Evolutionary conservation across 163 green algal genomes (phyloP).

Genomic region (Chlamydomonas reinhardtii): DNA sequence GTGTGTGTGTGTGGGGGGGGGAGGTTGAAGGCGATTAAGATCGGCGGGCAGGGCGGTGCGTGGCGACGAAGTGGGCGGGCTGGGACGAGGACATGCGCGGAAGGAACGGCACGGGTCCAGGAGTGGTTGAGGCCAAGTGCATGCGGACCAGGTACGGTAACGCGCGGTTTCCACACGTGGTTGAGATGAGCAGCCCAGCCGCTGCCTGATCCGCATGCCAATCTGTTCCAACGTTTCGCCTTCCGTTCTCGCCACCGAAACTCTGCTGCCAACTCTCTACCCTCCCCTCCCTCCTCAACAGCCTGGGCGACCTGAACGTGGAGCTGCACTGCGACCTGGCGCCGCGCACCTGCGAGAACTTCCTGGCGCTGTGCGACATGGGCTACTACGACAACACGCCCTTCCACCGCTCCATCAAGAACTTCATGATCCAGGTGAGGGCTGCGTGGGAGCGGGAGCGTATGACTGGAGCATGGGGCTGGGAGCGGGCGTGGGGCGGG

Average conservation of each 20-base stretch:
- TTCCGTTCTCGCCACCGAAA: no score
- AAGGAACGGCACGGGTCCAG: no score
- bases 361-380: conserved; percentile 89
- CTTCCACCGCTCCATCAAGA: conserved; percentile 96
- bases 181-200: no score
- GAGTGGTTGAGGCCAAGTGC: no score
- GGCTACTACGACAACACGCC: conserved; percentile 92
- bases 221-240: no score
- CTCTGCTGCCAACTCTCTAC: no score
- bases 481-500: background rate
- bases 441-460: background rate
- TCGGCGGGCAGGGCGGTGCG: background rate
- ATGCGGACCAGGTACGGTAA: no score
- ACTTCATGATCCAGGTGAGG: conserved; percentile 94
- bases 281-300: no score
- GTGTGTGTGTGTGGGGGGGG: conserved; percentile 11
- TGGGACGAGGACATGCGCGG: no score
- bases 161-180: no score
- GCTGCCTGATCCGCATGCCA: no score
- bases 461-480: background rate
- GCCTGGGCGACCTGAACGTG: conserved; percentile 92
- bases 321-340: conserved; percentile 96
- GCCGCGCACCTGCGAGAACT: conserved; percentile 95
- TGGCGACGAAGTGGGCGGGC: background rate
- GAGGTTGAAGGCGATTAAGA: background rate